phyloP scores from a whole-genome alignment of 257 asterid species.

The Solanum piurae region DNA sequence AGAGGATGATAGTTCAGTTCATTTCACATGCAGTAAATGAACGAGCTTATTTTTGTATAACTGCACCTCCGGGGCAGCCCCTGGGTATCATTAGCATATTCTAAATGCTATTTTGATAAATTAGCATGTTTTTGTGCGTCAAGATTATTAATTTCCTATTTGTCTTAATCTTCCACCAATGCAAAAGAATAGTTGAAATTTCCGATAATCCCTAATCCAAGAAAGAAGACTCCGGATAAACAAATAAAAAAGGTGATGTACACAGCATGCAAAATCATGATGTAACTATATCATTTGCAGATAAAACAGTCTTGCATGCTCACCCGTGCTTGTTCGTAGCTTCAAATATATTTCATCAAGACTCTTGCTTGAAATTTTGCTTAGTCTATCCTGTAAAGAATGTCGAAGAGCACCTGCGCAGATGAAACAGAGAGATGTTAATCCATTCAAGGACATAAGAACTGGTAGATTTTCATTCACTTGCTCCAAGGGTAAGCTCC shows the following conservation, averaged over 20 bases:
- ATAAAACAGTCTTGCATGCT: slow-evolving; percentile 3
- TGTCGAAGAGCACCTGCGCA: slow-evolving; percentile 81
- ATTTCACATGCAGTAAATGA: not conserved
- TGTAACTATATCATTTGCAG: not conserved
- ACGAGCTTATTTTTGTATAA: not conserved
- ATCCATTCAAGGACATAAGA: not conserved
- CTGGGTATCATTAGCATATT: not conserved
- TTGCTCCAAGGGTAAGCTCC: not conserved
- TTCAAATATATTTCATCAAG: slow-evolving; percentile 85
- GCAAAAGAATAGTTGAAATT: not conserved
- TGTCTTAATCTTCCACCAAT: not conserved
- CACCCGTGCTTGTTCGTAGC: slow-evolving; percentile 97
- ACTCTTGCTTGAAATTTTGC: slow-evolving; percentile 81
- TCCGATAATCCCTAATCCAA: not conserved
- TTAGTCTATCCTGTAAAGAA: slow-evolving; percentile 83
- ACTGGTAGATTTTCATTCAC: not conserved
- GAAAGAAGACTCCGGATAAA: not conserved
- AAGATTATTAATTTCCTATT: not conserved
- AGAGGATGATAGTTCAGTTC: not conserved
- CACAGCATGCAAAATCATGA: not conserved
- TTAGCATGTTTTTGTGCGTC: not conserved
- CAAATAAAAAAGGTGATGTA: not conserved
- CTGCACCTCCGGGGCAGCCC: not conserved
- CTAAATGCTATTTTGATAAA: not conserved
- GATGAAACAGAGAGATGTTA: not conserved